Percentiles rank a stretch among this genome's conserved stretches.
Evolutionary conservation across 129 eudicot species (phyloP).

Genomic region (Mikania micrantha): DNA sequence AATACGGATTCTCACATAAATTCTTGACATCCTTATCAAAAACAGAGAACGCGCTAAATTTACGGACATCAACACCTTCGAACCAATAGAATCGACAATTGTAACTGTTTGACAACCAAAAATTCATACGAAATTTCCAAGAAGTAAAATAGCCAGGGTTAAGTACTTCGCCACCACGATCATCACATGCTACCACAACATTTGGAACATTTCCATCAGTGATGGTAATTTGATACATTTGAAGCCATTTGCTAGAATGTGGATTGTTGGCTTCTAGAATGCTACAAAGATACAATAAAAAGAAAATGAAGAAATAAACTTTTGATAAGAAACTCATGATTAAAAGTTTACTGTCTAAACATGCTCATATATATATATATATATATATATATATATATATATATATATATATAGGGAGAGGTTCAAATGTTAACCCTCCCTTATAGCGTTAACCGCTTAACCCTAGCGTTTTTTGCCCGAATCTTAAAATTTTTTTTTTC

Average conservation of each 20-base stretch:
- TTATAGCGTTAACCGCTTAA: too few species aligned
- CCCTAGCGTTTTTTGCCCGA: too few species aligned
- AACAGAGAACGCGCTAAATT: neutral
- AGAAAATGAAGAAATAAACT: neutral
- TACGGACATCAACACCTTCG: neutral
- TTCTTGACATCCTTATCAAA: neutral
- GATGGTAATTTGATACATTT: slow-evolving; percentile 8
- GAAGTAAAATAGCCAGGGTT: neutral
- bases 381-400: too few species aligned
- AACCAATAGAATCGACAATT: slow-evolving; percentile 5
- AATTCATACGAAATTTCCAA: slow-evolving; percentile 16
- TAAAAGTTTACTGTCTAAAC: neutral
- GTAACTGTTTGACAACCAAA: neutral
- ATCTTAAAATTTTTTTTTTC: too few species aligned
- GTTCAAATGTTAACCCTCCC: too few species aligned
- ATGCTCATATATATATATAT: neutral
- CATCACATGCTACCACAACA: neutral
- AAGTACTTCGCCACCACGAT: neutral
- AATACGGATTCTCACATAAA: neutral
- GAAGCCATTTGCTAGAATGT: slow-evolving; percentile 5
- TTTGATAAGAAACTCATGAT: neutral
- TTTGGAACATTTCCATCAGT: neutral
- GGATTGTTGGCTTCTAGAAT: neutral
- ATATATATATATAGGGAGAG: too few species aligned
- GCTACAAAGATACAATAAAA: neutral